These are phyloP conservation scores for Diaporthe citrichinensis DNA, from an alignment of 2,329 filamentous ascomycete species.

Conservation along the genomic window DNA sequence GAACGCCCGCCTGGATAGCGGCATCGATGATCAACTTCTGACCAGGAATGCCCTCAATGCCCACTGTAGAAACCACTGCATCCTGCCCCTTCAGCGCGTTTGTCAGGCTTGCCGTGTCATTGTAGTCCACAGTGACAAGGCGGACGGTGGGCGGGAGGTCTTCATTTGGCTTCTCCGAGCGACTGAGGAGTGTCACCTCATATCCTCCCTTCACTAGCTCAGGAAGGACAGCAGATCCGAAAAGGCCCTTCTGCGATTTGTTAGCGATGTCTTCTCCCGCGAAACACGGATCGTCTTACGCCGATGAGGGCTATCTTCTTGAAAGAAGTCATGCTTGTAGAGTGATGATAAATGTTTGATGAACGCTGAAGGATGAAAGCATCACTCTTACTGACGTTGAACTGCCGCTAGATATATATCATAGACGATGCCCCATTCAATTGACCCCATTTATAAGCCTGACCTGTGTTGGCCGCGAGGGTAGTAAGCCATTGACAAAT, in stretches of 20 bases:
- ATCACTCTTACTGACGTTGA: background rate
- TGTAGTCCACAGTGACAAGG: background rate
- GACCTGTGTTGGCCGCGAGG: background rate
- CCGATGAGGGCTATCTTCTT: slow-evolving; percentile 13
- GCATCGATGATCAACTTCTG: slow-evolving; percentile 30
- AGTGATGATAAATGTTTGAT: background rate
- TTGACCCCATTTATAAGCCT: background rate
- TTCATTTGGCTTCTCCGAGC: background rate
- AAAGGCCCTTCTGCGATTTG: background rate
- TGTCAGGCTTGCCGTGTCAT: background rate
- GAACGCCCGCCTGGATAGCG: slow-evolving; percentile 22
- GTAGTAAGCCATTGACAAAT: background rate
- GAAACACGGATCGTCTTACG: background rate
- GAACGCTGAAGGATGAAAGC: background rate
- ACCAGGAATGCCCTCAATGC: background rate
- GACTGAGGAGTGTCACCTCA: background rate
- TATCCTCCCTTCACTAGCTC: background rate
- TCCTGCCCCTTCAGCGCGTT: slow-evolving; percentile 24
- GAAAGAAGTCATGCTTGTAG: background rate
- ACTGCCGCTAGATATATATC: background rate
- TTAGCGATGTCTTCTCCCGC: background rate
- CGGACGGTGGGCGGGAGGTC: background rate
- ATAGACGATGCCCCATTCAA: background rate
- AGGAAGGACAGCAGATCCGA: background rate
- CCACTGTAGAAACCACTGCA: slow-evolving; percentile 22